Conservation (phyloP, 2,329 filamentous ascomycete species). For the Fusarium falciforme region DNA sequence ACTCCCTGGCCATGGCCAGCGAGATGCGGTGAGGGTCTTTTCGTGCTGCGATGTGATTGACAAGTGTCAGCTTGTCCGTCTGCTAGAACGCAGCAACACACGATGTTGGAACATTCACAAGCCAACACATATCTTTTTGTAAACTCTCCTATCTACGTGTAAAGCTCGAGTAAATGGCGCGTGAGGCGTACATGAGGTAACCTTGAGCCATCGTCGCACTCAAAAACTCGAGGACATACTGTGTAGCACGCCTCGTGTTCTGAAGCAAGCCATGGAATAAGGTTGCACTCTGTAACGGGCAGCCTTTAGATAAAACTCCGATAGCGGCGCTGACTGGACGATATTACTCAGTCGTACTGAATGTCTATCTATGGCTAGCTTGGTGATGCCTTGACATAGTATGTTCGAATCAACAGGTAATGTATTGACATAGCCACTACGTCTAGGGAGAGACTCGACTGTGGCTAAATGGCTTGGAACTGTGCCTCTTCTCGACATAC, state of each 20-base stretch:
- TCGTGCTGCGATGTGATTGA: background rate
- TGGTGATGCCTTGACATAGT: background rate
- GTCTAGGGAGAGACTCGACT: background rate
- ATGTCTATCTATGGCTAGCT: background rate
- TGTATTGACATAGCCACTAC: background rate
- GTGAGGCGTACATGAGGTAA: background rate
- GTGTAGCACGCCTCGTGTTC: background rate
- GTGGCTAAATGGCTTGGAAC: background rate
- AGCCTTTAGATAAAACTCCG: background rate
- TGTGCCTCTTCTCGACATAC: background rate
- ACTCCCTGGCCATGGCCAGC: accelerated
- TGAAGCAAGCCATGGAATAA: background rate
- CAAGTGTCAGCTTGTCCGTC: background rate
- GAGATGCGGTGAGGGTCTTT: background rate
- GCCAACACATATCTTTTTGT: background rate
- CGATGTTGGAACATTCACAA: background rate
- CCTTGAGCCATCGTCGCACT: background rate
- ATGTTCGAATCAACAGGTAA: background rate
- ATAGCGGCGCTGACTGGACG: background rate
- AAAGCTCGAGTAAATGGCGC: background rate
- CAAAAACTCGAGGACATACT: background rate
- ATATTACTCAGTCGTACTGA: background rate
- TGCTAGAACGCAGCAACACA: background rate
- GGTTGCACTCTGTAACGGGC: background rate
- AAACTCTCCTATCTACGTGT: background rate